Conservation (phyloP, 139 green algal species). For the Closterium sp. region DNA sequence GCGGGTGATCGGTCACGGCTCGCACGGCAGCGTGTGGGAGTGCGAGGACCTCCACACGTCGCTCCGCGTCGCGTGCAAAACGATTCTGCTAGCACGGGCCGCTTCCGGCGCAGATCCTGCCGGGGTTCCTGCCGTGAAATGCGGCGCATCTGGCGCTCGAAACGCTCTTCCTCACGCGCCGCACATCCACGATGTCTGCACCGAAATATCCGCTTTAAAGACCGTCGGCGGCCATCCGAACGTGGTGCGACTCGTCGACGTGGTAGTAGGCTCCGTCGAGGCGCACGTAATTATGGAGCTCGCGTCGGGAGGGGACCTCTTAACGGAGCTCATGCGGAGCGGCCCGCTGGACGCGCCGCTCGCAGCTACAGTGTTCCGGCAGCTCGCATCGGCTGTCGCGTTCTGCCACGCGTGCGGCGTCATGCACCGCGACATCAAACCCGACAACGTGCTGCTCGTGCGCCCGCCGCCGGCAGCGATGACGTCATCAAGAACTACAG, state of each 20-base stretch:
- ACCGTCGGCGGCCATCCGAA: not conserved
- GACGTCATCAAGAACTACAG: no score
- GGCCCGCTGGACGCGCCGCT: not conserved
- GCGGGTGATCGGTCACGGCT: not conserved
- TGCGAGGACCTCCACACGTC: not conserved
- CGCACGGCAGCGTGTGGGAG: not conserved
- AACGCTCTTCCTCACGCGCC: not conserved
- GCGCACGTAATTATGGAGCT: not conserved
- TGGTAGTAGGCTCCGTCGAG: not conserved
- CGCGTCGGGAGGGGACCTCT: not conserved
- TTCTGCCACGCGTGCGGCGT: slow-evolving; percentile 1
- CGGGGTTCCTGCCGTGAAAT: not conserved
- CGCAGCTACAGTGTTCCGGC: not conserved
- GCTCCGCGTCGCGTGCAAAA: not conserved
- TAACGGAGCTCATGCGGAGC: not conserved
- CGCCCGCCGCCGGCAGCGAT: not conserved
- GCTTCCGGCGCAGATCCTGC: not conserved
- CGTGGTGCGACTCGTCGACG: slow-evolving; percentile 1
- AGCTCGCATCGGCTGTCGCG: not conserved
- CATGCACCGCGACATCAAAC: not conserved
- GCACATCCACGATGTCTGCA: not conserved
- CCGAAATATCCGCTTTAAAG: not conserved
- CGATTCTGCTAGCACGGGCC: not conserved
- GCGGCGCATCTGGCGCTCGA: not conserved
- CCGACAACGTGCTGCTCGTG: slow-evolving; percentile 2